Evolutionary conservation across 139 green algal genomes (phyloP).

Genomic region (Tetraselmis chui): DNA sequence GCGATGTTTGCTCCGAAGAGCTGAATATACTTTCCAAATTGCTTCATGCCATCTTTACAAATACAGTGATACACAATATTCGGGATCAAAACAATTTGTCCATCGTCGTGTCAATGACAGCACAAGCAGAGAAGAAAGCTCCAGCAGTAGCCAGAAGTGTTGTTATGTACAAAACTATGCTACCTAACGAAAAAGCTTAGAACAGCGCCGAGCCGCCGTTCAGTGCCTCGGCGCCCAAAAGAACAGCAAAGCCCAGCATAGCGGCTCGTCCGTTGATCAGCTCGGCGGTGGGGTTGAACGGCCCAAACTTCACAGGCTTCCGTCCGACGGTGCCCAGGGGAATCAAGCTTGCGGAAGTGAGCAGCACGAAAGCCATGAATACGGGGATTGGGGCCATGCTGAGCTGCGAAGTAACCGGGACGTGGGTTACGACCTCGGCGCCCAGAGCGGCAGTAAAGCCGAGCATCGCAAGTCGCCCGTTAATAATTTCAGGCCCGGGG

Average conservation of each 20-base stretch:
- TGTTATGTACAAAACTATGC: neutral
- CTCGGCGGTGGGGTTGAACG: slow-evolving; percentile 61
- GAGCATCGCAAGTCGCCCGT: slow-evolving; percentile 70
- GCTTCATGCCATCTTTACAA: no score
- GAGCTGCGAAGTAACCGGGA: neutral
- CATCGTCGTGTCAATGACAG: no score
- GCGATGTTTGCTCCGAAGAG: no score
- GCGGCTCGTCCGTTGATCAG: slow-evolving; percentile 65
- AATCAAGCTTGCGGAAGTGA: neutral
- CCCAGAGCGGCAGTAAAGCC: slow-evolving; percentile 39
- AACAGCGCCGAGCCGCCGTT: slow-evolving; percentile 53
- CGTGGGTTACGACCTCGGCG: slow-evolving; percentile 31
- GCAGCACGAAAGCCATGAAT: neutral
- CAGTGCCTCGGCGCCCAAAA: slow-evolving; percentile 47
- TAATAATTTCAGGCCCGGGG: slow-evolving; percentile 62
- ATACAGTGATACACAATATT: no score
- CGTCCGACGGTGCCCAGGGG: neutral
- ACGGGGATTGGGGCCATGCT: neutral
- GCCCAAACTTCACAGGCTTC: neutral
- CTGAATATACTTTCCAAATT: no score
- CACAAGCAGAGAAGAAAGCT: no score
- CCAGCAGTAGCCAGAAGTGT: no score
- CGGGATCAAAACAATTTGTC: no score
- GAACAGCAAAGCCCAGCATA: slow-evolving; percentile 56
- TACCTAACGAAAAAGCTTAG: slow-evolving; percentile 26